Percentiles rank a stretch among this genome's conserved stretches.
phyloP scores from a whole-genome alignment of 225 moss, liverwort and hornwort genomes.

The Straminergon stramineum region DNA sequence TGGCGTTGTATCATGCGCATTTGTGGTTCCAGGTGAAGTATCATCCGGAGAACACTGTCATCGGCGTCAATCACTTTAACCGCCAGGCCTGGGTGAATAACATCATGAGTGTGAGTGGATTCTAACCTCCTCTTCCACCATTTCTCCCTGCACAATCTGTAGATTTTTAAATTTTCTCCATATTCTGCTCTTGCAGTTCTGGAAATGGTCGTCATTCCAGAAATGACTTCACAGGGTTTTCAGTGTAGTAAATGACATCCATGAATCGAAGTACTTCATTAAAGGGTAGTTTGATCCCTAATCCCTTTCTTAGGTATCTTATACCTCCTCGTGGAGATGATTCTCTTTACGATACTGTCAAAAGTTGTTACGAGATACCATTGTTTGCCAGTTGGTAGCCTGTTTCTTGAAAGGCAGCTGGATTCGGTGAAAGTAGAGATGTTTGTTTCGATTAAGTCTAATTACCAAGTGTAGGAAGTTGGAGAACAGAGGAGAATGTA shows the following conservation, averaged over 20 bases:
- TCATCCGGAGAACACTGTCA: slow-evolving; percentile 48
- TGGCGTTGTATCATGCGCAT: slow-evolving; percentile 39
- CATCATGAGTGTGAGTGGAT: slow-evolving; percentile 46
- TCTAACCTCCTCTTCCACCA: neutral
- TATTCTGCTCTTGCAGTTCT: neutral
- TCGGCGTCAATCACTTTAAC: slow-evolving; percentile 75
- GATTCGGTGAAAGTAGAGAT: neutral
- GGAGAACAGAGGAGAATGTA: neutral
- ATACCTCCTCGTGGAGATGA: neutral
- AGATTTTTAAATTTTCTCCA: neutral
- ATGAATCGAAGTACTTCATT: neutral
- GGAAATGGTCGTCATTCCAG: neutral
- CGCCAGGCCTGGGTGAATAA: slow-evolving; percentile 55
- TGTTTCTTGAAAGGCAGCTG: neutral
- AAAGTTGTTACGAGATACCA: neutral
- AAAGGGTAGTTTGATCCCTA: neutral
- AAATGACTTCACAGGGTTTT: neutral
- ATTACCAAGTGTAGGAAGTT: neutral
- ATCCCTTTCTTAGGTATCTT: neutral
- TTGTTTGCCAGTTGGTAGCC: neutral
- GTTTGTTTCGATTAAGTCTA: neutral
- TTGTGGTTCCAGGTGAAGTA: slow-evolving; percentile 31
- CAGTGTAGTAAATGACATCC: neutral
- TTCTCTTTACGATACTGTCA: neutral
- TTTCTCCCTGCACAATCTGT: neutral